These are phyloP conservation scores for Fusarium marasasianum DNA, from an alignment of 2,329 filamentous ascomycete genomes.

Conservation along the genomic window DNA sequence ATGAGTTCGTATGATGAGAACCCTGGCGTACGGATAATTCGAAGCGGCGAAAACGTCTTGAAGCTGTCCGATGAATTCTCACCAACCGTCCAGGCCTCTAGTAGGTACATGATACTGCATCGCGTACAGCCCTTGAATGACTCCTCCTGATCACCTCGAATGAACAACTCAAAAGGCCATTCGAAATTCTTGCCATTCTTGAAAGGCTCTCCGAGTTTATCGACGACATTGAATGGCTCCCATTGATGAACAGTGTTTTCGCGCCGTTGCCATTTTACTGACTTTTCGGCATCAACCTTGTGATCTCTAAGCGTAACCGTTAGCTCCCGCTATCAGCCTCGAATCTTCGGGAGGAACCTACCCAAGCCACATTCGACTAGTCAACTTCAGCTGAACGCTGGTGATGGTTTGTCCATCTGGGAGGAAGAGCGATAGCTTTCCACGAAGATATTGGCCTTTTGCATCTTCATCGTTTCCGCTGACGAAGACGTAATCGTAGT, in stretches of 20 bases:
- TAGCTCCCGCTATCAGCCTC: background rate
- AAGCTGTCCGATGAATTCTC: background rate
- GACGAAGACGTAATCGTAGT: background rate
- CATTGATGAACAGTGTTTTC: background rate
- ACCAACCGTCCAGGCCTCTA: background rate
- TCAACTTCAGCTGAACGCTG: background rate
- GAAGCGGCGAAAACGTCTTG: background rate
- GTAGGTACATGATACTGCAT: background rate
- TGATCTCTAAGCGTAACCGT: background rate
- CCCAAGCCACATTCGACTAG: slow-evolving; percentile 15
- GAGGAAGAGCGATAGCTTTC: background rate
- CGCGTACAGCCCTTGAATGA: slow-evolving; percentile 1
- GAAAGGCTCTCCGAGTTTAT: accelerated
- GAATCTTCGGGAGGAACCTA: background rate
- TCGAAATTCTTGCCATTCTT: background rate
- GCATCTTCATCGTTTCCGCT: background rate
- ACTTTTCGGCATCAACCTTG: background rate
- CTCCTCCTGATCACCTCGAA: background rate
- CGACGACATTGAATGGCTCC: background rate
- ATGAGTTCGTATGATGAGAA: slow-evolving; percentile 16
- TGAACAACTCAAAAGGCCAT: background rate
- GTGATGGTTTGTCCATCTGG: background rate
- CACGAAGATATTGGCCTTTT: background rate
- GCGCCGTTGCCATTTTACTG: background rate
- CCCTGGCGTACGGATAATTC: background rate